phyloP scores from a whole-genome alignment of 2,329 filamentous ascomycete genomes.

The Trichocomaceae sp. region DNA sequence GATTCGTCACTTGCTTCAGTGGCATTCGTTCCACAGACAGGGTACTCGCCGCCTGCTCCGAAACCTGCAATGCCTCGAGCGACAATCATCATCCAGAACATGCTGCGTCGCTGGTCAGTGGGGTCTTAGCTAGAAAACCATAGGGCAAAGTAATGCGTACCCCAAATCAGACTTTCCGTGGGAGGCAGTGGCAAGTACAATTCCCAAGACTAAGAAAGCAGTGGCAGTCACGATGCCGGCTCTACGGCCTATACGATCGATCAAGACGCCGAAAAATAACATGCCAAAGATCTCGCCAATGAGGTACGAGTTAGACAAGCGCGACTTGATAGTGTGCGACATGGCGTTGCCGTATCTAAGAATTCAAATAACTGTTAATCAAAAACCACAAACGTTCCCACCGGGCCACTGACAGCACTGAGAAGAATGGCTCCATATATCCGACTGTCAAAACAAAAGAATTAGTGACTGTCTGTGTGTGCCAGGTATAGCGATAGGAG shows the following conservation, averaged over 20 bases:
- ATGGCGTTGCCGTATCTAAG: constrained; percentile 6
- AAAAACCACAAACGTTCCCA: neutral
- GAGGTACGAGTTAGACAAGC: constrained; percentile 52
- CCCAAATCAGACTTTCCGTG: constrained; percentile 27
- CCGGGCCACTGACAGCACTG: neutral
- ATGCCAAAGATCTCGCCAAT: constrained; percentile 54
- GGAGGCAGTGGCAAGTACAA: constrained; percentile 44
- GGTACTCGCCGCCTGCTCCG: constrained; percentile 46
- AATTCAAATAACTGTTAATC: neutral
- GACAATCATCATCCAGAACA: constrained; percentile 35
- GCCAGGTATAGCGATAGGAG: neutral
- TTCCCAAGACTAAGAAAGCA: constrained; percentile 42
- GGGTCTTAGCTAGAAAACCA: no score
- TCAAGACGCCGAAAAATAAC: constrained; percentile 47
- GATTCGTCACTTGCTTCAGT: constrained; percentile 51
- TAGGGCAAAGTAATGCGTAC: neutral
- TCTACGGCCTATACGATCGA: constrained; percentile 46
- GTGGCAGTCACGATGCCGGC: constrained; percentile 46
- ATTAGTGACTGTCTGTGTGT: neutral
- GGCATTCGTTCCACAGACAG: constrained; percentile 43
- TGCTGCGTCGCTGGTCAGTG: constrained; percentile 22
- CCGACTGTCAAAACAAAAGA: neutral
- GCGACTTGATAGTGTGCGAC: constrained; percentile 22
- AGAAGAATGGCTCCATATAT: constrained; percentile 9
- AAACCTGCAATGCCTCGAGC: constrained; percentile 41